Conservation (phyloP, 768 basidiomycete genomes). For the Russula sp. region DNA sequence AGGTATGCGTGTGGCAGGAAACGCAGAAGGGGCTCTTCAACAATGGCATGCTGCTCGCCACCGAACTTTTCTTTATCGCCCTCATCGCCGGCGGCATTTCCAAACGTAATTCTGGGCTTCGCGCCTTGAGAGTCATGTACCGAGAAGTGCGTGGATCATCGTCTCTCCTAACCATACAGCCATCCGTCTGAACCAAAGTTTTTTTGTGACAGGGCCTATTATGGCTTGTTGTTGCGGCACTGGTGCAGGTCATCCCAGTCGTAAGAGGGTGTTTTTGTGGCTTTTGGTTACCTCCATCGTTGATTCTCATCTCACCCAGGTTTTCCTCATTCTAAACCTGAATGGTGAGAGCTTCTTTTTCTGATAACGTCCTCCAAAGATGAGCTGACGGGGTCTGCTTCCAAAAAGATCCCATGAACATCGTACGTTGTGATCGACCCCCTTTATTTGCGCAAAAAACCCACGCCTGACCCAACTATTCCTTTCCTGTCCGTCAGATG, state of each 20-base stretch:
- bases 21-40: neutral
- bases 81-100: slow-evolving; percentile 12
- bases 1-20: neutral
- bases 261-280: neutral
- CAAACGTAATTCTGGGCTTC: neutral
- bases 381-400: neutral
- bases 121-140: slow-evolving; percentile 11
- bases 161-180: neutral
- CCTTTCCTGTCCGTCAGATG: slow-evolving; percentile 5
- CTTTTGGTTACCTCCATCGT: neutral
- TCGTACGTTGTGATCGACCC: slow-evolving; percentile 2
- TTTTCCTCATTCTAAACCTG: slow-evolving; percentile 13
- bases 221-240: slow-evolving; percentile 8
- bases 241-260: slow-evolving; percentile 8
- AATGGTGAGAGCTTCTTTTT: slow-evolving; percentile 1
- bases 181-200: neutral
- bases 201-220: slow-evolving; percentile 10
- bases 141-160: slow-evolving; percentile 7
- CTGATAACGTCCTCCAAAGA: neutral
- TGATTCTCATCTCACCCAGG: neutral
- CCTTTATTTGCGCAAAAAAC: neutral
- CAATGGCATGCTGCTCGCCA: neutral
- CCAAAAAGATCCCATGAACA: slow-evolving; percentile 15
- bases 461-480: neutral
- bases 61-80: neutral